Evolutionary conservation across 768 basidiomycete genomes (phyloP), one percentile per base, ranked within the genome.

Genomic region (Hericium rajendrae): DNA sequence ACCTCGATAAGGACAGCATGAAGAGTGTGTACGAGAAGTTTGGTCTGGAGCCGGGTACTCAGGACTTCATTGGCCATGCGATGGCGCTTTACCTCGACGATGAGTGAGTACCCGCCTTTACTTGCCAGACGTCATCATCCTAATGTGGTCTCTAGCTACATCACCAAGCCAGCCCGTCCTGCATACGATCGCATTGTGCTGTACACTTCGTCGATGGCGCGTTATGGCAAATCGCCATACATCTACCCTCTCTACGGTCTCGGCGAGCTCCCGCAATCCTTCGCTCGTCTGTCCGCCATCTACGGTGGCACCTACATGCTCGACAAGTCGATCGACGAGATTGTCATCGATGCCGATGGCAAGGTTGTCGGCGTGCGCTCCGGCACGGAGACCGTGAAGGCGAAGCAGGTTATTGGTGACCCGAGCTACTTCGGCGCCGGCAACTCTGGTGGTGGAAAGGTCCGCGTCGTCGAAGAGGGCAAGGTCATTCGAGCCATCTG

Each of bases 221-320:
- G 95, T 53, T 99, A 95, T 72, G 97, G 95, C 65, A 98, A 99
- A 73, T 98, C 97, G 12, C 97, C 97, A 0, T 99, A 99, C 78
- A 97, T 99, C 68, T 99, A 99, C 76, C 97, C 97, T 15, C 80
- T 97, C 40, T 99, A 98, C 72, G 97, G 97, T 61, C 89, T 99
- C 58, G 97, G 97, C 63, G 97, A 99, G 70, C 89, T 99, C 52
- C 97, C 97, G 10, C 97, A 99, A 69, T 91, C 97, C 2, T 99
- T 99, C 68, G 97, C 97, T 8, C 92, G 97, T 66, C 83, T 99
- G 55, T 93, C 90, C 60, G 97, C 97, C 62, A 97, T 99, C 70
- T 97, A 99, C 68, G 97, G 97, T 41, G 97, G 97, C 43, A 99
- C 97, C 12, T 99, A 99, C 77, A 99, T 99, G 97, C 86, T 99